These are phyloP conservation scores for Coleophoma eucalyptorum DNA, from an alignment of 2,329 filamentous ascomycete genomes.

Conservation along the genomic window DNA sequence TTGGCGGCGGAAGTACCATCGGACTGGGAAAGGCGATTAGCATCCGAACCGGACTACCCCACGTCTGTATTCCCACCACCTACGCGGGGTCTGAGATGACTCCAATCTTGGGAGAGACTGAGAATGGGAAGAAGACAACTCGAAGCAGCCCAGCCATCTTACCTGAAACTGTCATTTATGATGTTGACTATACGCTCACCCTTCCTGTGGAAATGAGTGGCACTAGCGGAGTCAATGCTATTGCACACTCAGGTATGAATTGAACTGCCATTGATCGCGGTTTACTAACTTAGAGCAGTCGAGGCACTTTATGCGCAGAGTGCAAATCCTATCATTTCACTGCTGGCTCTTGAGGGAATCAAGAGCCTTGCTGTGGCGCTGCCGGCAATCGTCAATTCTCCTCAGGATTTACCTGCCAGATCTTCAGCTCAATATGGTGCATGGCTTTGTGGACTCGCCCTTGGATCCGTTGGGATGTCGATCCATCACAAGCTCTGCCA, in stretches of 20 bases:
- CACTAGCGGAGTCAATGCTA: constrained; percentile 61
- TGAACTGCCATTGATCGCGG: background rate
- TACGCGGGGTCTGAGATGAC: constrained; percentile 64
- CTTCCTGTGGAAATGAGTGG: constrained; percentile 48
- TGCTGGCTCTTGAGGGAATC: constrained; percentile 55
- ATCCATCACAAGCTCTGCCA: constrained; percentile 68
- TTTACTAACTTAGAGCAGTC: constrained; percentile 31
- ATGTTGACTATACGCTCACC: constrained; percentile 59
- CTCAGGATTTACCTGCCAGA: constrained; percentile 40
- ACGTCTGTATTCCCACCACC: constrained; percentile 58
- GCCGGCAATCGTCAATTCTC: constrained; percentile 44
- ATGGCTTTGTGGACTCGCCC: constrained; percentile 59
- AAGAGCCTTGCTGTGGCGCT: constrained; percentile 48
- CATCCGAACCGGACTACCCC: constrained; percentile 47
- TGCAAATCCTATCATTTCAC: constrained; percentile 54
- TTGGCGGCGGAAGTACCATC: constrained; percentile 60
- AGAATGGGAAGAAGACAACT: constrained; percentile 54
- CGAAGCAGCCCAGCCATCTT: constrained; percentile 54
- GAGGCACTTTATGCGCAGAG: constrained; percentile 61
- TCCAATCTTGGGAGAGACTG: constrained; percentile 59
- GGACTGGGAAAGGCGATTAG: constrained; percentile 57
- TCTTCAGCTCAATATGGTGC: constrained; percentile 56
- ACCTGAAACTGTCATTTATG: constrained; percentile 59
- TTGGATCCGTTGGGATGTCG: constrained; percentile 58
- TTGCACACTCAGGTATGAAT: constrained; percentile 52